phyloP scores from a whole-genome alignment of 768 basidiomycete species.

The Mycena metata region DNA sequence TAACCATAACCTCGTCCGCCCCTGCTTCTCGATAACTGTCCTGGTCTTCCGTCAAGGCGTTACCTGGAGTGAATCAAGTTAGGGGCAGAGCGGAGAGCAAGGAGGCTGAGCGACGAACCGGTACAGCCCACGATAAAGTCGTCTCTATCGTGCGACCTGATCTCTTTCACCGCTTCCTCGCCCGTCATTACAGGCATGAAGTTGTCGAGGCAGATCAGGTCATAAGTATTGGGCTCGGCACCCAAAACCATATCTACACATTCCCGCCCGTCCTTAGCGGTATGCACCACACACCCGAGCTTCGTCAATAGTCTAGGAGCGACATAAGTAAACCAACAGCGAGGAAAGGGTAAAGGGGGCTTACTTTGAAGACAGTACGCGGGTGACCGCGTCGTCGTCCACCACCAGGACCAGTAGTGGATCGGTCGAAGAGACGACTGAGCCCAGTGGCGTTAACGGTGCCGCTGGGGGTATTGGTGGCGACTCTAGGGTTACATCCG shows the following conservation, averaged over 20 bases:
- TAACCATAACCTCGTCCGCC: slow-evolving; percentile 41
- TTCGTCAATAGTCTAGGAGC: slow-evolving; percentile 47
- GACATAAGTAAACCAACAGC: not conserved
- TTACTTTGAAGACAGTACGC: slow-evolving; percentile 39
- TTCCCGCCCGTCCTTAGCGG: slow-evolving; percentile 53
- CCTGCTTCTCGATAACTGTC: slow-evolving; percentile 45
- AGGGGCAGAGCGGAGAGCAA: slow-evolving; percentile 4
- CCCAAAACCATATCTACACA: slow-evolving; percentile 52
- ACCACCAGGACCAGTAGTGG: slow-evolving; percentile 47
- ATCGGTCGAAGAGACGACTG: slow-evolving; percentile 16
- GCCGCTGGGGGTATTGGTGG: slow-evolving; percentile 23
- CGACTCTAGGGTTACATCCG: slow-evolving; percentile 13
- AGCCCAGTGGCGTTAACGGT: slow-evolving; percentile 10
- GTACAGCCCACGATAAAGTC: slow-evolving; percentile 51
- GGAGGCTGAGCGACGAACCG: slow-evolving; percentile 11
- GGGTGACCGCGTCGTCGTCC: slow-evolving; percentile 54
- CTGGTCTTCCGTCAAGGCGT: slow-evolving; percentile 47
- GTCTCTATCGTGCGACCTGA: slow-evolving; percentile 47
- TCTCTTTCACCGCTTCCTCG: slow-evolving; percentile 49
- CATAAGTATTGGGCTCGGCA: slow-evolving; percentile 42
- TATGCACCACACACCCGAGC: slow-evolving; percentile 53
- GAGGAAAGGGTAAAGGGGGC: not conserved
- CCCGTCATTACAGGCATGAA: slow-evolving; percentile 52
- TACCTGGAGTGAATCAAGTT: slow-evolving; percentile 23
- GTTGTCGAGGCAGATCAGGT: slow-evolving; percentile 55